These are phyloP conservation scores for Neurospora terricola DNA, from an alignment of 495 filamentous ascomycete species.

Conservation along the genomic window DNA sequence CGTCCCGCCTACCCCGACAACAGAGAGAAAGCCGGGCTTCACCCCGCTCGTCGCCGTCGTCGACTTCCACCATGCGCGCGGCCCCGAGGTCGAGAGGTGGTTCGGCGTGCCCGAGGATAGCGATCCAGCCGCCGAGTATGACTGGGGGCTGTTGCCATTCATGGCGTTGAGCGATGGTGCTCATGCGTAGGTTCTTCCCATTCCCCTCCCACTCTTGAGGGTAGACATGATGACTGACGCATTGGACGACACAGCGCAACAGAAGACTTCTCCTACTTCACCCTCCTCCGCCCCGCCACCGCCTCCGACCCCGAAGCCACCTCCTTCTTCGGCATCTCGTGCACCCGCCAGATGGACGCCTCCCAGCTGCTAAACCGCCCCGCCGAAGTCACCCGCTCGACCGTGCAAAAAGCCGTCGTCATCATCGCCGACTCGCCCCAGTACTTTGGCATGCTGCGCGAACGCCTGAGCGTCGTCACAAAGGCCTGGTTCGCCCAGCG, in stretches of 20 bases:
- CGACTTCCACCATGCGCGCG: slow-evolving; percentile 94
- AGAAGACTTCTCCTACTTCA: slow-evolving; percentile 98
- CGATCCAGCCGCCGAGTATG: slow-evolving; percentile 77
- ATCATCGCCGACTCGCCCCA: slow-evolving; percentile 87
- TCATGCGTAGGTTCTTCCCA: slow-evolving; percentile 58
- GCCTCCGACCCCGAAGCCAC: slow-evolving; percentile 40
- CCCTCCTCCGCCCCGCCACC: slow-evolving; percentile 62
- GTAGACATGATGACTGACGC: background rate
- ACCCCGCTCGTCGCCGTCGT: slow-evolving; percentile 76
- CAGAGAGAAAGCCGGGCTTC: slow-evolving; percentile 20
- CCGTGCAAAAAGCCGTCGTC: slow-evolving; percentile 97
- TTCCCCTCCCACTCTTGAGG: background rate
- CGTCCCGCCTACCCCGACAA: slow-evolving; percentile 19
- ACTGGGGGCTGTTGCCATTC: slow-evolving; percentile 88
- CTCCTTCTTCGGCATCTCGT: slow-evolving; percentile 92
- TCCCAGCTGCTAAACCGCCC: slow-evolving; percentile 64
- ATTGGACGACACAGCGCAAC: slow-evolving; percentile 44
- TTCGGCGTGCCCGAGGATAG: slow-evolving; percentile 67
- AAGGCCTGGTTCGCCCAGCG: slow-evolving; percentile 94
- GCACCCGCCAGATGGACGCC: slow-evolving; percentile 82
- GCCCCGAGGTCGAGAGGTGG: slow-evolving; percentile 89
- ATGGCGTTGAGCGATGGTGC: slow-evolving; percentile 97
- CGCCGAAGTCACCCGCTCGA: slow-evolving; percentile 85
- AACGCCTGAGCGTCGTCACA: slow-evolving; percentile 80
- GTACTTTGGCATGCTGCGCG: slow-evolving; percentile 66